Base-by-base conservation (phyloP, 2,329 filamentous ascomycete genomes). In the Pseudogymnoascus sp. region DNA sequence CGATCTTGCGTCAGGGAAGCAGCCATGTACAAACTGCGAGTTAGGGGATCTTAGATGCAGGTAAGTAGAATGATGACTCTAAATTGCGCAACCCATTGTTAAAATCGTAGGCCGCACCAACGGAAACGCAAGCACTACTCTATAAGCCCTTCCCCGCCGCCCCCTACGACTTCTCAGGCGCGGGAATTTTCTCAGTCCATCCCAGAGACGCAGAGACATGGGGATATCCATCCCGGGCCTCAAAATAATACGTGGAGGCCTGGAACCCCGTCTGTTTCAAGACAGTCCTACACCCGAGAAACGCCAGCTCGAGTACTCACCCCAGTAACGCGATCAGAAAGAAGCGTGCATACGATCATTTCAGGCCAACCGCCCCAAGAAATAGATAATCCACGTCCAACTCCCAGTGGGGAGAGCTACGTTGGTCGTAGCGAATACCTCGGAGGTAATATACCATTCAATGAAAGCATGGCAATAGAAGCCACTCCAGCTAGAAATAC, bases 91-190 rank as follows among this genome's bases (percentile, higher is more conserved):
- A 11, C 36, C 28, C 19, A 28, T 39, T 25, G 43, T 25, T 37
- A 48, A 45, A 62, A 39, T 14, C 14, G 31, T 62, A 62, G 60
- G 36, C 60, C 60, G 11, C 60, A 62, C 19, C 60, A 62, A 16
- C 37, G 60, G 36, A 62, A 62, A 45, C 60, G 60, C 60, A 62
- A 62, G 28, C 60, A 62, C 28, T 62, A 62, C 28, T 62, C 60
- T 31, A 62, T 62, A 25, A 62, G 60, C 16, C 60, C 60, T 25
- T 62, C 60, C 14, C 60, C 60, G 6, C 60, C 60, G 23, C n/a
- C 36, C 10, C 36, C 23, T 4, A 39, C 60, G 23, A 11, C 19
- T n/a, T 28, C 45, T 51, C 45, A 51, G 7, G 23, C 23, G 37
- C 36, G 21, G 21, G 28, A 3, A 45, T 41, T 45, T 45, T 14